phyloP scores from a whole-genome alignment of 306 rosid genomes.

The Argentina anserina region DNA sequence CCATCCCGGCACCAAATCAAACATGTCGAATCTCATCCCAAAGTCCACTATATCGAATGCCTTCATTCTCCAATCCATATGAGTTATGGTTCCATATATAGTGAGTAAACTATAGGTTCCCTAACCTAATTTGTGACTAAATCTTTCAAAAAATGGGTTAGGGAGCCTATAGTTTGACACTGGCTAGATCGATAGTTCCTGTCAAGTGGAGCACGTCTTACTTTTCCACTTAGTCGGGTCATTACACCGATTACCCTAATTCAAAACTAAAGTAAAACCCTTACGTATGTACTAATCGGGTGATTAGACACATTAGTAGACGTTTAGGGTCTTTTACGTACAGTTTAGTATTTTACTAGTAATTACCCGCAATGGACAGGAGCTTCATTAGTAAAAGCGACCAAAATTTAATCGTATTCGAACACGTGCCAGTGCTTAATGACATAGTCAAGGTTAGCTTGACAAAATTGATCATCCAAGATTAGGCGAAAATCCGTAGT shows the following conservation, averaged over 20 bases:
- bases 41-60: too few relatives aligned
- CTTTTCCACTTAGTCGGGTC: background rate
- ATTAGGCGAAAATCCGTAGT: background rate
- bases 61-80: background rate
- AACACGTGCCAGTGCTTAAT: slow-evolving; percentile 32
- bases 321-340: background rate
- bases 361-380: background rate
- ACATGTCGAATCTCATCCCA: too few relatives aligned
- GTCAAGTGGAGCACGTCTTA: background rate
- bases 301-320: background rate
- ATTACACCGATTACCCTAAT: background rate
- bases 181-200: background rate
- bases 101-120: too few relatives aligned
- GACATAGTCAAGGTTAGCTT: slow-evolving; percentile 36
- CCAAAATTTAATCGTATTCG: background rate
- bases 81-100: background rate
- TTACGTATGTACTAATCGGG: background rate
- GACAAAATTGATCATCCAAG: background rate
- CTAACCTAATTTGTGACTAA: too few relatives aligned
- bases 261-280: background rate
- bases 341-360: background rate
- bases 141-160: background rate
- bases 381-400: background rate
- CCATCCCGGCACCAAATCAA: too few relatives aligned
- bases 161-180: slow-evolving; percentile 5